Conservation (phyloP, 306 rosid species). For the Echinosophora koreensis region DNA sequence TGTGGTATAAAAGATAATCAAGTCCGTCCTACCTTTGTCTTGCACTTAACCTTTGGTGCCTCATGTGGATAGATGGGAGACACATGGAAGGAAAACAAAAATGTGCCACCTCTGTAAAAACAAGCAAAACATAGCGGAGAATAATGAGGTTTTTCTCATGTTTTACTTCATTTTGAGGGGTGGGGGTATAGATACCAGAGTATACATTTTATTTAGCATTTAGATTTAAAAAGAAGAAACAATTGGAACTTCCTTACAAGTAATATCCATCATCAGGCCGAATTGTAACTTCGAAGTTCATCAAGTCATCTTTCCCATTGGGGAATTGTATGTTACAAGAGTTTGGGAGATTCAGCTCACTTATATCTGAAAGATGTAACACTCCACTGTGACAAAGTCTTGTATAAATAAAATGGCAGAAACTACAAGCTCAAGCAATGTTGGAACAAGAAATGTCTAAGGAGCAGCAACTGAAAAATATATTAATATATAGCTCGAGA, state of each 20-base stretch:
- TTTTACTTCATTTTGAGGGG: not conserved
- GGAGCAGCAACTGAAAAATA: constrained; percentile 15
- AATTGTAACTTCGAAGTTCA: constrained; percentile 93
- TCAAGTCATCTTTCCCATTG: constrained; percentile 94
- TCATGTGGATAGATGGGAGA: constrained; percentile 88
- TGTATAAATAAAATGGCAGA: constrained; percentile 4
- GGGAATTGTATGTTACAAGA: constrained; percentile 84
- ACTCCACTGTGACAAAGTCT: constrained; percentile 39
- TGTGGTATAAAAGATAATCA: constrained; percentile 20
- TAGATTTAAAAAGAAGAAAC: constrained; percentile 27
- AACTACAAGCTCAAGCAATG: constrained; percentile 10
- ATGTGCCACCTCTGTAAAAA: constrained; percentile 78
- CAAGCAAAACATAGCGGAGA: constrained; percentile 40
- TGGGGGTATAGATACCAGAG: not conserved
- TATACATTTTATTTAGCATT: constrained; percentile 23
- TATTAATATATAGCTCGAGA: not conserved
- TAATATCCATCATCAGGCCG: constrained; percentile 97
- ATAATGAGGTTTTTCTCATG: not conserved
- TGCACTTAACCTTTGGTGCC: constrained; percentile 96
- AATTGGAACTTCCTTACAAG: constrained; percentile 58
- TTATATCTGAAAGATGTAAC: constrained; percentile 74
- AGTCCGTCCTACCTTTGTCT: constrained; percentile 77
- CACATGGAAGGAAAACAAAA: constrained; percentile 82
- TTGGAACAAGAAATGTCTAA: constrained; percentile 9
- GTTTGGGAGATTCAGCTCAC: constrained; percentile 91